These are phyloP conservation scores for Exophiala lecanii-corni DNA, from an alignment of 2,329 filamentous ascomycete genomes.

Conservation along the genomic window DNA sequence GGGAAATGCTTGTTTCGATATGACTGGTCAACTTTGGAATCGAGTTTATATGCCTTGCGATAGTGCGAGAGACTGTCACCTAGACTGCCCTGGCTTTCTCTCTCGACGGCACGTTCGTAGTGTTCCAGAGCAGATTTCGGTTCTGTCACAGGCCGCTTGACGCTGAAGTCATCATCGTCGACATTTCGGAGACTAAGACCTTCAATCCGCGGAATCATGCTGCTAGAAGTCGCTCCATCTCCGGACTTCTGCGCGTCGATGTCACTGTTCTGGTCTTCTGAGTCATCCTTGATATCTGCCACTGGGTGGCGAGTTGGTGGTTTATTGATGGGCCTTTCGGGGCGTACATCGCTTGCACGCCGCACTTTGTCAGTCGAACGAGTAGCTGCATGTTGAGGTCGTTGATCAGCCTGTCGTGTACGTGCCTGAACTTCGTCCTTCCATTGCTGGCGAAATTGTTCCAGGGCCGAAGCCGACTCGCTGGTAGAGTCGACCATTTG, in stretches of 20 bases:
- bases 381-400: constrained; percentile 1
- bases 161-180: constrained; percentile 39
- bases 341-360: constrained; percentile 16
- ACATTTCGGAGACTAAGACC: constrained; percentile 32
- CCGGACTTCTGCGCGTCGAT: constrained; percentile 4
- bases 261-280: constrained; percentile 30
- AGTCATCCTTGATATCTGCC: constrained; percentile 36
- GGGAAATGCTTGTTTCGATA: constrained; percentile 94
- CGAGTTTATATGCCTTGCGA: constrained; percentile 83
- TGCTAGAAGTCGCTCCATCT: constrained; percentile 22
- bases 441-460: constrained; percentile 83
- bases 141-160: constrained; percentile 36
- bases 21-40: constrained; percentile 73
- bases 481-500: constrained; percentile 7
- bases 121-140: constrained; percentile 80
- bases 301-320: constrained; percentile 39
- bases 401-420: constrained; percentile 19
- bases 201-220: constrained; percentile 33
- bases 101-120: constrained; percentile 87
- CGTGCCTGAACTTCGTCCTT: constrained; percentile 67
- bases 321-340: constrained; percentile 28
- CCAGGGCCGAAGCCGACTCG: constrained; percentile 46
- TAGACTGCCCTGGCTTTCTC: constrained; percentile 76
- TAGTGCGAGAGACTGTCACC: constrained; percentile 87
- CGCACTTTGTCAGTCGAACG: constrained; percentile 8